Conservation (phyloP, 305 asterid genomes). For the Petunia hybrid region DNA sequence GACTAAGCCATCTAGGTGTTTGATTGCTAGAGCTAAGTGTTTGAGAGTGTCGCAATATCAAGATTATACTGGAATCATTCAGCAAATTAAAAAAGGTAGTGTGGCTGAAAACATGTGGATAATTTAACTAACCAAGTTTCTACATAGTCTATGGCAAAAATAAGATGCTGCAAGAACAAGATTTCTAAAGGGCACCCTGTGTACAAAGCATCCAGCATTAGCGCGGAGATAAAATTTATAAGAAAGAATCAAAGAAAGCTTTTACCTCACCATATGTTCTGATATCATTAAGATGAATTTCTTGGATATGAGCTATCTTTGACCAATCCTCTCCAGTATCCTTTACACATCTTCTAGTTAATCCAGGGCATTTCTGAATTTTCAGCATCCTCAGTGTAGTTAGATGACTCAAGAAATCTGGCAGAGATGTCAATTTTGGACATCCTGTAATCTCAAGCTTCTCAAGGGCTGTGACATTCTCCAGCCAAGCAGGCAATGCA, state of each 20-base stretch:
- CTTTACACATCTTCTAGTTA: slow-evolving; percentile 31
- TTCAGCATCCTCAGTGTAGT: slow-evolving; percentile 30
- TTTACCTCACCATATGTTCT: slow-evolving; percentile 6
- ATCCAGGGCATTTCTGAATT: slow-evolving; percentile 32
- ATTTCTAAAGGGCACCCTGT: no score
- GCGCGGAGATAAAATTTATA: no score
- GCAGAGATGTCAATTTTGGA: slow-evolving; percentile 28
- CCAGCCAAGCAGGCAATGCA: slow-evolving; percentile 29
- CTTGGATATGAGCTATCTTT: slow-evolving; percentile 32
- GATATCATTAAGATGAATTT: slow-evolving; percentile 29
- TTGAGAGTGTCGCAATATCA: no score
- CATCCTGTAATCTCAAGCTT: slow-evolving; percentile 34
- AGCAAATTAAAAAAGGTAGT: no score
- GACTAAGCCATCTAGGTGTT: background rate
- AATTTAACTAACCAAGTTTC: background rate
- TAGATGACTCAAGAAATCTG: slow-evolving; percentile 15
- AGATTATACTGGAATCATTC: no score
- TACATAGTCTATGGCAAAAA: background rate
- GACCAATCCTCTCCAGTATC: slow-evolving; percentile 36
- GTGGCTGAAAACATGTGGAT: no score
- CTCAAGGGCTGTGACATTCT: background rate
- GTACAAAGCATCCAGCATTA: no score
- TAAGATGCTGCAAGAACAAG: background rate
- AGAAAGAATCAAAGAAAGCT: background rate
- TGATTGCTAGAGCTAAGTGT: no score